phyloP scores from a whole-genome alignment of 225 moss, liverwort and hornwort genomes.

The Straminergon stramineum region DNA sequence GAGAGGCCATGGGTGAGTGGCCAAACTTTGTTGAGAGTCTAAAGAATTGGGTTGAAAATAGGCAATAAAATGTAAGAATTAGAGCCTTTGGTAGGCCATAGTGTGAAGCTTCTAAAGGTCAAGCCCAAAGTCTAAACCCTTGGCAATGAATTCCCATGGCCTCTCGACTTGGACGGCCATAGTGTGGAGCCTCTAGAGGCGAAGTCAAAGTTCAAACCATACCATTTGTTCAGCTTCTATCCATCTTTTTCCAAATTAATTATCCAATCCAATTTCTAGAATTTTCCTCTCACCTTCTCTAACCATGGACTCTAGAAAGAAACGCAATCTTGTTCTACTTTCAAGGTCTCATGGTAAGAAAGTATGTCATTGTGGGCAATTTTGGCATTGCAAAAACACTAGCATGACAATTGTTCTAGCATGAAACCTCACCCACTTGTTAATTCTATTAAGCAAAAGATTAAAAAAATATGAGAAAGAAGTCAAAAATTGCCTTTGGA shows the following conservation, averaged over 20 bases:
- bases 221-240: background rate
- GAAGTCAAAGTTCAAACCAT: background rate
- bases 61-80: background rate
- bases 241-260: background rate
- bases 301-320: background rate
- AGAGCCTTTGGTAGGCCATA: rapidly evolving
- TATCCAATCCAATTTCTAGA: background rate
- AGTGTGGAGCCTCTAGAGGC: too few species aligned
- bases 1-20: background rate
- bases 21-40: background rate
- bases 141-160: background rate
- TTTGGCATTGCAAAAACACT: background rate
- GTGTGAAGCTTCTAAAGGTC: background rate
- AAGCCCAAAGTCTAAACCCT: background rate
- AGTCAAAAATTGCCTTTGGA: background rate
- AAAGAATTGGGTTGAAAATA: background rate
- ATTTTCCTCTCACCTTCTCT: background rate
- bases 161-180: background rate
- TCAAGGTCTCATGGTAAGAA: background rate
- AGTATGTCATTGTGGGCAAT: background rate
- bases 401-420: background rate
- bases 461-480: background rate
- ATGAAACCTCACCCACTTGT: background rate
- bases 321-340: background rate
- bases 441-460: background rate